Conservation (phyloP, 495 filamentous ascomycete species). For the Bacidia rubella region DNA sequence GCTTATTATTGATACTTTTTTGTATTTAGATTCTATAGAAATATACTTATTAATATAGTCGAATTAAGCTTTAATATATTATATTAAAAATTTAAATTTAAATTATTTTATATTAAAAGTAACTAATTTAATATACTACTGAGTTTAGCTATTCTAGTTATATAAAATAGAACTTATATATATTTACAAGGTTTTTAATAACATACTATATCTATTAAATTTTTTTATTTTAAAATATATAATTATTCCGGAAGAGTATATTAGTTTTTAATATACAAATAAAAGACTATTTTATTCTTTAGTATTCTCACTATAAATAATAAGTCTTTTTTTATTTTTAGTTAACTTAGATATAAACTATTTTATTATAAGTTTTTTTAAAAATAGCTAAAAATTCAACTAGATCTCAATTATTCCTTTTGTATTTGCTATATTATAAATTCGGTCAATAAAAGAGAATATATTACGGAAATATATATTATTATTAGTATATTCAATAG, state of each 20-base stretch:
- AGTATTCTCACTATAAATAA: not conserved
- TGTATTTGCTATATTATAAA: not conserved
- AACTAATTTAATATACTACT: constrained; percentile 5
- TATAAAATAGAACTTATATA: not conserved
- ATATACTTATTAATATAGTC: not conserved
- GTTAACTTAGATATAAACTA: not conserved
- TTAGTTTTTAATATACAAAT: not conserved
- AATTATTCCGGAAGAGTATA: not conserved
- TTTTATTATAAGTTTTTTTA: not conserved
- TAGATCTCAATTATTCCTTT: not conserved
- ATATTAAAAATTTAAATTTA: not conserved
- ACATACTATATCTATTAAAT: not conserved
- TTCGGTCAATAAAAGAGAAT: constrained; percentile 4
- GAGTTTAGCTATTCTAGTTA: not conserved
- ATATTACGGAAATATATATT: constrained; percentile 1
- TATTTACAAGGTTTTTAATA: not conserved
- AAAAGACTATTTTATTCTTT: not conserved
- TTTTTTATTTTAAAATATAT: not conserved
- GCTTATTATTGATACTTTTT: not conserved
- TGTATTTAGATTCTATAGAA: not conserved
- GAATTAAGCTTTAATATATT: not conserved
- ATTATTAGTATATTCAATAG: not conserved
- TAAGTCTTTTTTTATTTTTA: not conserved
- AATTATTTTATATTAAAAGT: not conserved
- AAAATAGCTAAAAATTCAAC: not conserved